Conservation (phyloP, 257 asterid species). For the Henckelia pumila region DNA sequence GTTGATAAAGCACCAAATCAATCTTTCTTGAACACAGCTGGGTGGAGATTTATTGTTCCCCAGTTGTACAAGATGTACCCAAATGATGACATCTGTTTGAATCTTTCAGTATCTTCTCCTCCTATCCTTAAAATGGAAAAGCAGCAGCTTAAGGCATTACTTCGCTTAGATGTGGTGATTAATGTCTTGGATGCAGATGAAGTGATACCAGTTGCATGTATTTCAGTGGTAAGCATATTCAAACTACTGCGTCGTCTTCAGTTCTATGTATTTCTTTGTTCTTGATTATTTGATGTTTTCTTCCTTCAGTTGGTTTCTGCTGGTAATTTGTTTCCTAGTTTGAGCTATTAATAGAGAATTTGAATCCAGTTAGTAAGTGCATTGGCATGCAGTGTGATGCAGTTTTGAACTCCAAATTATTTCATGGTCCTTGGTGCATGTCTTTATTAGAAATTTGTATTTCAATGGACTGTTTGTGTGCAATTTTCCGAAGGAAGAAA, state of each 20-base stretch:
- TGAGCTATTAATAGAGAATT: neutral
- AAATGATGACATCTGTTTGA: conserved; percentile 62
- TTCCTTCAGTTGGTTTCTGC: neutral
- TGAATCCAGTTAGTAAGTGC: neutral
- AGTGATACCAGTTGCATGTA: conserved; percentile 68
- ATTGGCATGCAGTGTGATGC: neutral
- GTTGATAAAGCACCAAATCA: conserved; percentile 72
- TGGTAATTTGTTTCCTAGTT: neutral
- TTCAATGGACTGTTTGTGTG: neutral
- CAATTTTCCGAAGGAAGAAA: neutral
- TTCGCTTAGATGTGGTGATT: conserved; percentile 60
- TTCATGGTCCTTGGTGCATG: neutral
- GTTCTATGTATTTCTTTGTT: neutral
- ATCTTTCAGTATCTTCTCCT: conserved; percentile 55
- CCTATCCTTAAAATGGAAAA: conserved; percentile 57
- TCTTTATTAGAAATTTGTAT: neutral
- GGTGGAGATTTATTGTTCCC: conserved; percentile 84
- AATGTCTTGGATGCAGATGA: conserved; percentile 58
- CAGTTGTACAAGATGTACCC: conserved; percentile 83
- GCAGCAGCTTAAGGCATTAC: conserved; percentile 38
- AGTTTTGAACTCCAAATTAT: neutral
- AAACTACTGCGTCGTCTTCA: conserved; percentile 6
- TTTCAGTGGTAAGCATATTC: conserved; percentile 60
- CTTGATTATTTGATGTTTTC: neutral
- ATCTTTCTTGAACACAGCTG: conserved; percentile 77